Evolutionary conservation across 2,329 filamentous ascomycete genomes (phyloP).

Genomic region (Neonectria faginata): DNA sequence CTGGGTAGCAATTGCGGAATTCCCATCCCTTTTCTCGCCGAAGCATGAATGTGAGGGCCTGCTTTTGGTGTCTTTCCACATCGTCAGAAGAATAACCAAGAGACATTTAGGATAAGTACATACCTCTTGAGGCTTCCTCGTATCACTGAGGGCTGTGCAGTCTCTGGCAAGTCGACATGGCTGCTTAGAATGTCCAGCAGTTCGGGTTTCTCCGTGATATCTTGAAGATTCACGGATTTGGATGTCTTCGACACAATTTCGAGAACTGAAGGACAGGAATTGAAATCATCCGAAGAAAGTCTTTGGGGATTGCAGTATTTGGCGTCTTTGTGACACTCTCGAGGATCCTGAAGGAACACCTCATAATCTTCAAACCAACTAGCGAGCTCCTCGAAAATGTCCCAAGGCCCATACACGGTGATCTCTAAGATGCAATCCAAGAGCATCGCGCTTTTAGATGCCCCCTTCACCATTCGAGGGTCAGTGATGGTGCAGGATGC

Average conservation of each 20-base stretch:
- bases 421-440: conserved; percentile 33
- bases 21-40: conserved; percentile 53
- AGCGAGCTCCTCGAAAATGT: conserved; percentile 46
- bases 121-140: conserved; percentile 43
- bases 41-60: conserved; percentile 58
- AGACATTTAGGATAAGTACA: background rate
- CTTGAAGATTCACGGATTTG: conserved; percentile 9
- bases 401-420: conserved; percentile 48
- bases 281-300: conserved; percentile 37
- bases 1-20: conserved; percentile 40
- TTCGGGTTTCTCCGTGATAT: conserved; percentile 30
- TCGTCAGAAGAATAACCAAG: background rate
- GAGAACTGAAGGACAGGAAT: conserved; percentile 5
- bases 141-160: conserved; percentile 44
- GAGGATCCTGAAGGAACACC: conserved; percentile 52
- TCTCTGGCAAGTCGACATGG: conserved; percentile 44
- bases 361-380: conserved; percentile 48
- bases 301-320: conserved; percentile 53
- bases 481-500: background rate
- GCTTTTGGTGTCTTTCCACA: conserved; percentile 54
- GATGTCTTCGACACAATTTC: background rate
- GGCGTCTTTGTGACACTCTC: conserved; percentile 41
- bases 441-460: background rate
- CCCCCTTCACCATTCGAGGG: background rate
- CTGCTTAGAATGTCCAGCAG: conserved; percentile 43